Evolutionary conservation across 1,284 basidiomycete genomes (phyloP), one percentile per base, ranked within the genome.

Genomic region (Mycena citricolor): DNA sequence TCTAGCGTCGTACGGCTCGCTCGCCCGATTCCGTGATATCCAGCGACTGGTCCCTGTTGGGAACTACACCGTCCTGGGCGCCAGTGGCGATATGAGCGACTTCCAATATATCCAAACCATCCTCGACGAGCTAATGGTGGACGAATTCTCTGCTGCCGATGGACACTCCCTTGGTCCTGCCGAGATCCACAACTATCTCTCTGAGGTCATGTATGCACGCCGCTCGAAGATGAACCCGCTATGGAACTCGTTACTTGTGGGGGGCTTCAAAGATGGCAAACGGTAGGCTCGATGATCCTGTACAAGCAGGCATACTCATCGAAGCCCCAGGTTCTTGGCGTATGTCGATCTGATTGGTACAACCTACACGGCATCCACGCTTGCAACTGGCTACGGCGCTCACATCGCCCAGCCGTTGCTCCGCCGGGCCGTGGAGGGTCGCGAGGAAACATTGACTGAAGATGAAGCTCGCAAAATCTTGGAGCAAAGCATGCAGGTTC

Each of bases 271-370:
- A 60, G 79, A 90, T 52, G 88, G 88, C 32, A 74, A 86, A 65
- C 75, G 78, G 89, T 87, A 49, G 37, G 74, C 12, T 28, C 21
- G 10, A 40, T 30, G 16, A 2, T 35, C 20, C 10, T 19, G 33
- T 40, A 36, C 39, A 8, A 32, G 12, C 12, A 23, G 44, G 13
- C 23, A 22, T 20, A 12, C 32, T n/a, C 23, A 35, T 30, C 24
- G 31, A 12, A 22, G 32, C 20, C 8, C 21, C 54, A 93, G 91
- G 25, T 95, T 95, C 76, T 70, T 99, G 37, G 85, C 92, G 3
- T 99, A 89, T 61, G 94, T 99, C 33, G 95, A 99, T 66, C 75
- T 99, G n/a, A 75, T 97, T 13, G 97, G 97, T 22, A 97, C 93
- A 19, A 98, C 97, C 0, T 99, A 98, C 64, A 80, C 87, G 8